Percentiles rank a stretch among this genome's conserved stretches.
phyloP scores from a whole-genome alignment of 805 yeast genomes.

The Dipodascus albidus region DNA sequence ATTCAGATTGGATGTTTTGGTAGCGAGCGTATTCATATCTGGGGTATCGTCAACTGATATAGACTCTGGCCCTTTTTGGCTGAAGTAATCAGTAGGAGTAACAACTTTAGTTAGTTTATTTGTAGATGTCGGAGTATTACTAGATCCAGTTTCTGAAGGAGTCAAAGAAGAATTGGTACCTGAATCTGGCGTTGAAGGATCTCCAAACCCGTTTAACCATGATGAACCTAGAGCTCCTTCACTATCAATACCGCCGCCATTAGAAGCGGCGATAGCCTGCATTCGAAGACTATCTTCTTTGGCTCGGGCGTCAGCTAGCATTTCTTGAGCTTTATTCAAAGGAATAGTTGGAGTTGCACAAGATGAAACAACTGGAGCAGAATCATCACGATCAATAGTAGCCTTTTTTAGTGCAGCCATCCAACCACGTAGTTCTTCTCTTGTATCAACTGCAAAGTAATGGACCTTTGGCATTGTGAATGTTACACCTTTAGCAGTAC shows the following conservation, averaged over 20 bases:
- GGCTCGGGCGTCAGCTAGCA: constrained; percentile 73
- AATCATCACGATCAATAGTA: constrained; percentile 89
- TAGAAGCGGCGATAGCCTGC: constrained; percentile 7
- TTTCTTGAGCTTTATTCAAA: constrained; percentile 72
- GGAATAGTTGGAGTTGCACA: constrained; percentile 95
- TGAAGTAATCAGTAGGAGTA: not conserved
- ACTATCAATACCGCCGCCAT: constrained; percentile 7
- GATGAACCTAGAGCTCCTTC: constrained; percentile 3
- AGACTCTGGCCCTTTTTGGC: not conserved
- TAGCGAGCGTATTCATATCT: not conserved
- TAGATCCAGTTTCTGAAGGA: not conserved
- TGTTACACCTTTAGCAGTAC: constrained; percentile 86
- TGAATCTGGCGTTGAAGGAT: not conserved
- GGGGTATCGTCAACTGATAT: not conserved
- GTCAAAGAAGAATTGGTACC: not conserved
- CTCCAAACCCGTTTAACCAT: not conserved
- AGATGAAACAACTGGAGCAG: constrained; percentile 83
- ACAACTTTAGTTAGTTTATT: not conserved
- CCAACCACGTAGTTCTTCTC: constrained; percentile 91
- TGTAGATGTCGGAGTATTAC: not conserved
- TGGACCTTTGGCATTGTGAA: constrained; percentile 95
- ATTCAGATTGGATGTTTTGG: not conserved
- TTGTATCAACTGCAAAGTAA: constrained; percentile 87
- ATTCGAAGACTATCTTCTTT: constrained; percentile 23
- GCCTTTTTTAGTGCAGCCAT: constrained; percentile 90